A percentile compares a stretch with the other conserved stretches of the same genome.
Evolutionary conservation across 2,329 filamentous ascomycete species (phyloP).

Genomic region (Pseudogymnoascus sp.): DNA sequence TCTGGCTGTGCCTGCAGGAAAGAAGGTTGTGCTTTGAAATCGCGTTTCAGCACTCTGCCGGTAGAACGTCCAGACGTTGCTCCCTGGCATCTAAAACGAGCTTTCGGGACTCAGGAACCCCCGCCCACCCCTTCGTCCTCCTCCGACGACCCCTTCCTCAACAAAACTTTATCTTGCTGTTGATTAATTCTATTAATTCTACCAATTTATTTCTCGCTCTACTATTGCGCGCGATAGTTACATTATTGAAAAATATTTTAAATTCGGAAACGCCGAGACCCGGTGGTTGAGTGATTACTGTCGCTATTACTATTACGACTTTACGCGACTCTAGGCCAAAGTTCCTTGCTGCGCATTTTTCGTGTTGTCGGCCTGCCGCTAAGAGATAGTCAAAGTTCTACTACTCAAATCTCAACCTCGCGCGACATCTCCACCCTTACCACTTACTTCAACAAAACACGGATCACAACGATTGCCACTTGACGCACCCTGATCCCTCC

Average conservation of each 20-base stretch:
- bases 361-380: conserved; percentile 2
- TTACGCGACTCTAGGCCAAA: neutral
- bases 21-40: neutral
- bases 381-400: conserved; percentile 8
- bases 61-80: neutral
- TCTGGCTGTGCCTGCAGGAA: neutral
- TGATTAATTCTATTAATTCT: neutral
- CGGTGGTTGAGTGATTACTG: neutral
- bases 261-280: neutral
- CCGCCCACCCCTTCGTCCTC: neutral
- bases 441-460: neutral
- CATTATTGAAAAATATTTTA: neutral
- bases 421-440: conserved; percentile 5
- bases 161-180: neutral
- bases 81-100: neutral
- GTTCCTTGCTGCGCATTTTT: neutral
- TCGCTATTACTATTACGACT: neutral
- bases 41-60: neutral
- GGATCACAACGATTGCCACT: neutral
- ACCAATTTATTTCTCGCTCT: neutral
- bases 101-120: neutral
- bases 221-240: neutral
- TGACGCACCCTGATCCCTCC: neutral
- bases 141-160: neutral
- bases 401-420: conserved; percentile 7